These are phyloP conservation scores for Coemansia sp. DNA, from an alignment of 192 early-diverging fungal species.

Conservation along the genomic window DNA sequence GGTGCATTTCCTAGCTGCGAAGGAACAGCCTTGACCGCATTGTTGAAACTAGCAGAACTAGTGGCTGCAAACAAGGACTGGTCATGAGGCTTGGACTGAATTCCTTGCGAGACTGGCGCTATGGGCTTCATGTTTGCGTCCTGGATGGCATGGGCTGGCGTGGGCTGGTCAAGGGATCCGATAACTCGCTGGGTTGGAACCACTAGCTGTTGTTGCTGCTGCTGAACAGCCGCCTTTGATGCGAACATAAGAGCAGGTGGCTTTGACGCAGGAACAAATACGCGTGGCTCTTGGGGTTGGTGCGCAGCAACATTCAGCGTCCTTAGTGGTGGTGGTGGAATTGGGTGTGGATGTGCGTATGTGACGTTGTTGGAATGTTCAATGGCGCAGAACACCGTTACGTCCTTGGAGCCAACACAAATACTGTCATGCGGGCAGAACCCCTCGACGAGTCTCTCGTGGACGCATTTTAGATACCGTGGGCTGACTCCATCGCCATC, in stretches of 20 bases:
- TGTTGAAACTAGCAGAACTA: neutral
- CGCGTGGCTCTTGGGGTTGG: neutral
- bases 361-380: constrained; percentile 5
- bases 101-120: neutral
- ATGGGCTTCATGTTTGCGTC: neutral
- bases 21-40: neutral
- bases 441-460: constrained; percentile 29
- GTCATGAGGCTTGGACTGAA: neutral
- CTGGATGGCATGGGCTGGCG: neutral
- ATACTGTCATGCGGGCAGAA: constrained; percentile 27
- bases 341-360: neutral
- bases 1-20: neutral
- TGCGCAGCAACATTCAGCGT: constrained; percentile 7
- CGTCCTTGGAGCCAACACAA: constrained; percentile 46
- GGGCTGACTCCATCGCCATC: constrained; percentile 43
- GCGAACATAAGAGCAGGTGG: constrained; percentile 1
- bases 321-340: constrained; percentile 4
- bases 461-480: constrained; percentile 43
- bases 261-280: neutral
- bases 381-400: constrained; percentile 38
- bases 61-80: neutral
- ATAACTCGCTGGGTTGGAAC: neutral
- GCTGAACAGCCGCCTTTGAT: constrained; percentile 1
- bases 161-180: neutral
- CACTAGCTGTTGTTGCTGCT: constrained; percentile 8